Base-by-base conservation (phyloP, 192 early-diverging fungal species). In the Oehlia diaphana region DNA sequence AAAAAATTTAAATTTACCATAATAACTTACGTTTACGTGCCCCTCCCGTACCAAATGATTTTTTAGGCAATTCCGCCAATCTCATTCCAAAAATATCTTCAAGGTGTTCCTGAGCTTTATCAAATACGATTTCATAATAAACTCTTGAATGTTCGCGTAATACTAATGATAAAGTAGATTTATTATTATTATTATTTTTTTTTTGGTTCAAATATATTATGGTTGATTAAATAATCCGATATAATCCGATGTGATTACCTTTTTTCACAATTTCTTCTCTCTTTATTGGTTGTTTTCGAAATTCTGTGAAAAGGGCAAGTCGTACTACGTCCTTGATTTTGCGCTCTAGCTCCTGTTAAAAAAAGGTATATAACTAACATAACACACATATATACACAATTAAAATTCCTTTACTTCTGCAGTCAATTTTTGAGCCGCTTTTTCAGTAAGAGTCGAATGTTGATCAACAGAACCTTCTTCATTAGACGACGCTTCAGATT, bases 61-160 rank as follows among this genome's bases (percentile, higher is more conserved):
- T 83, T 10, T 79, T 64, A 2, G 87, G 86, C 26, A 92, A 78
- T 69, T 91, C 90, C 9, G 78, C 85, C 80, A 93, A 28, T 42
- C 90, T 89, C 86, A 93, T 88, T 9, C 92, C 92, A 87, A 92
- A 92, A 14, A 88, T 80, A 23, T 82, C 78, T 33, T 83, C 81
- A 12, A 93, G 72, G 28, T 81, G 75, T 23, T 83, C 71, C 61
- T 89, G 88, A 12, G 92, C 90, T 26, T 80, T 78, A 10, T 81
- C 71, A 58, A 92, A 86, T 3, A 91, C 83, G 1, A n/a, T n/a
- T n/a, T 83, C 39, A 42, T 8, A 77, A 63, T 83, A 91, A 21
- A 82, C 49, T 33, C 82, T 82, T 9, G 84, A 65, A 33, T 87
- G 84, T 33, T 87, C 83, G 35, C 82, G 80, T 53, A 93, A 70